Conservation (phyloP, 2,329 filamentous ascomycete species). For the Penicillium italicum region DNA sequence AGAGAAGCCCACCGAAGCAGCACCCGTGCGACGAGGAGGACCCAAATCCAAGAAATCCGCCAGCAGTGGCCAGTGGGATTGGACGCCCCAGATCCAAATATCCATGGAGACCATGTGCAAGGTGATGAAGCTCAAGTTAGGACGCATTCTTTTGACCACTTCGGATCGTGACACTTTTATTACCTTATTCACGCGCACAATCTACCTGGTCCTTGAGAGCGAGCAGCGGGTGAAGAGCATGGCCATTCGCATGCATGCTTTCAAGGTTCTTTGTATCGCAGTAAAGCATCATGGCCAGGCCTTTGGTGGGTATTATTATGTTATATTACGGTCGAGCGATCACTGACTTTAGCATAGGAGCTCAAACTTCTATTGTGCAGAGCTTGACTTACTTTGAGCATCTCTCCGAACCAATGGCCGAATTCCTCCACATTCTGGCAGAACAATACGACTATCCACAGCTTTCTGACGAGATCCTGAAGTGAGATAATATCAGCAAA, state of each 20-base stretch:
- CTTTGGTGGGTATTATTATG: slow-evolving; percentile 61
- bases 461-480: slow-evolving; percentile 85
- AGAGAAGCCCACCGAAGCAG: slow-evolving; percentile 74
- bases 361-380: slow-evolving; percentile 96
- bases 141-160: slow-evolving; percentile 91
- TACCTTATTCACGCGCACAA: slow-evolving; percentile 81
- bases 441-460: slow-evolving; percentile 98
- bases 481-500: slow-evolving; percentile 30
- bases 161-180: slow-evolving; percentile 96
- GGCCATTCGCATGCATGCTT: slow-evolving; percentile 89
- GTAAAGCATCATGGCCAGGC: slow-evolving; percentile 97
- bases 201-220: slow-evolving; percentile 91
- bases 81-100: slow-evolving; percentile 77
- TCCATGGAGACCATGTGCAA: slow-evolving; percentile 95
- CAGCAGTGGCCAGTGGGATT: slow-evolving; percentile 84
- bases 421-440: slow-evolving; percentile 90
- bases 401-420: slow-evolving; percentile 97
- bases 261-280: slow-evolving; percentile 93
- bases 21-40: slow-evolving; percentile 68
- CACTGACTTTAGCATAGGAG: slow-evolving; percentile 54
- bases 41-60: slow-evolving; percentile 68
- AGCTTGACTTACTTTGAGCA: slow-evolving; percentile 98
- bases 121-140: slow-evolving; percentile 85
- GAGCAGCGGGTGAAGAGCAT: slow-evolving; percentile 88
- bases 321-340: not conserved